phyloP scores from a whole-genome alignment of 345 rosid genomes.

The Physaria fendleri region DNA sequence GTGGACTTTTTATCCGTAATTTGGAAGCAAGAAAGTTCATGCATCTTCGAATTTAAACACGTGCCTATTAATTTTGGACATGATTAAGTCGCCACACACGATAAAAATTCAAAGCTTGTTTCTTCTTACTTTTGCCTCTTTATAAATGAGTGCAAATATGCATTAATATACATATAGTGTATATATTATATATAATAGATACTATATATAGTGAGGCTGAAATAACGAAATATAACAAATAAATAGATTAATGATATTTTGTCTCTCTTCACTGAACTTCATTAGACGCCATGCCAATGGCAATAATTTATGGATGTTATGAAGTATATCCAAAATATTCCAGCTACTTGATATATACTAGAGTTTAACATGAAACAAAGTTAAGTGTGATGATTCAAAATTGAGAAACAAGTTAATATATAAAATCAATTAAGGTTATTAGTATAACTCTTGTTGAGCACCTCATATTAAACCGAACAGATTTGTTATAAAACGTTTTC shows the following conservation, averaged over 20 bases:
- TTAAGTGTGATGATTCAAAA: neutral
- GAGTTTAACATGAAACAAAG: neutral
- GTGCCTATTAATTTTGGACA: constrained; percentile 22
- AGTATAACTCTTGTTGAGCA: too few species aligned
- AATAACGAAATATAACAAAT: neutral
- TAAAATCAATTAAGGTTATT: neutral
- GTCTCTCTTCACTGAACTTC: neutral
- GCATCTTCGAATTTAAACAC: constrained; percentile 29
- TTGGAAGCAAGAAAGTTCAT: constrained; percentile 27
- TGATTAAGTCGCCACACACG: constrained; percentile 28
- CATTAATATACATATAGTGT: neutral
- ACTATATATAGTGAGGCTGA: neutral
- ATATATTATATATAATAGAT: neutral
- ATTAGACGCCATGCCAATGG: neutral
- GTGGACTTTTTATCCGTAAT: neutral
- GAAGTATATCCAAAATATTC: neutral
- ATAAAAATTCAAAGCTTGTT: constrained; percentile 19
- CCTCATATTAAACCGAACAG: too few species aligned
- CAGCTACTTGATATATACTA: neutral
- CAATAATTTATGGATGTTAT: neutral
- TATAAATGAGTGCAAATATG: neutral
- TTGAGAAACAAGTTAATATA: neutral
- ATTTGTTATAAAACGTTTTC: too few species aligned
- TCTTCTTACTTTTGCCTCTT: neutral
- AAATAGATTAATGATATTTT: neutral